Conservation (phyloP, 2,329 filamentous ascomycete genomes). For the Neopestalotiopsis clavispora region DNA sequence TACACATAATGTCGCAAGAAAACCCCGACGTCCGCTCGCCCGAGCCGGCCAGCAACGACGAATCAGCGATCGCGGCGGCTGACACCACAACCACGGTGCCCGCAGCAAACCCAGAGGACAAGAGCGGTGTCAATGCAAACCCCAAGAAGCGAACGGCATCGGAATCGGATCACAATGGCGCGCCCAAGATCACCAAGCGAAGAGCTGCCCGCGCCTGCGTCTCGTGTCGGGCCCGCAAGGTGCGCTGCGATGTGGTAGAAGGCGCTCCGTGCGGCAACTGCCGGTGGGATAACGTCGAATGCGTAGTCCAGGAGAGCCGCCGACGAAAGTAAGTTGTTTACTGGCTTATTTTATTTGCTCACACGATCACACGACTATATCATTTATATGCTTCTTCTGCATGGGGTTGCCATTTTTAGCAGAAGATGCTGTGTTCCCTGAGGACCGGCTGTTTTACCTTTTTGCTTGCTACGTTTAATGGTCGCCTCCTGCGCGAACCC, state of each 20-base stretch:
- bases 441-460: neutral
- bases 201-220: conserved; percentile 91
- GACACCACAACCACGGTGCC: conserved; percentile 14
- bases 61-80: conserved; percentile 19
- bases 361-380: neutral
- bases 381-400: neutral
- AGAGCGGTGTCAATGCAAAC: conserved; percentile 24
- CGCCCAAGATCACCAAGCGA: conserved; percentile 68
- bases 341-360: neutral
- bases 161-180: conserved; percentile 37
- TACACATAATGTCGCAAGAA: conserved; percentile 28
- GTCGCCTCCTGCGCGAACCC: neutral
- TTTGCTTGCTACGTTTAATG: neutral
- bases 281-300: conserved; percentile 78
- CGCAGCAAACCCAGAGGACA: conserved; percentile 23
- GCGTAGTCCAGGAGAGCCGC: conserved; percentile 79
- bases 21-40: conserved; percentile 30
- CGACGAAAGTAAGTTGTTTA: conserved; percentile 74
- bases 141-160: conserved; percentile 37
- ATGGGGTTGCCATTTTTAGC: neutral
- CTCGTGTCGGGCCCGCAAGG: conserved; percentile 86
- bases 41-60: conserved; percentile 26
- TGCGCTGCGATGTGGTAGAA: conserved; percentile 92
- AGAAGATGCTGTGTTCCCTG: neutral
- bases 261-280: conserved; percentile 88